A percentile compares a stretch with the other conserved stretches of the same genome.
These are phyloP conservation scores for Euphorbia celastroides DNA, from an alignment of 441 rosid species.

Conservation along the genomic window DNA sequence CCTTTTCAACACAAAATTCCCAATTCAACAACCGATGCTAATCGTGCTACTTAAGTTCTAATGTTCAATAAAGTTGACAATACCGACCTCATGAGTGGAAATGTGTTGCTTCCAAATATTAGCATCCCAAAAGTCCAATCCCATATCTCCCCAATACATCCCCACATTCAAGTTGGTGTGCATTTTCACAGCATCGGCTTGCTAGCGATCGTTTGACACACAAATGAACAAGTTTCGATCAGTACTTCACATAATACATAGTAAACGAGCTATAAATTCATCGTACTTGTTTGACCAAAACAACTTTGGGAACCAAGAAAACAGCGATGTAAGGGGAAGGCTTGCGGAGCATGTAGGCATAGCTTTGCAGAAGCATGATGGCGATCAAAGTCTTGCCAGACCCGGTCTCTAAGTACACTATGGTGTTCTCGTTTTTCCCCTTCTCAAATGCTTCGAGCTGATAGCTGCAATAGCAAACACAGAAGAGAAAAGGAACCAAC, in stretches of 20 bases:
- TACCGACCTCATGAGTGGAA: slow-evolving; percentile 53
- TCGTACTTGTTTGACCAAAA: slow-evolving; percentile 68
- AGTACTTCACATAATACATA: too few species aligned
- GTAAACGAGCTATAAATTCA: neutral
- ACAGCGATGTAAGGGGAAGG: slow-evolving; percentile 71
- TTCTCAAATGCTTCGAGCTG: slow-evolving; percentile 78
- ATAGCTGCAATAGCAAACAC: slow-evolving; percentile 41
- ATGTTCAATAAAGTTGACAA: neutral
- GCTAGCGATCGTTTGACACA: slow-evolving; percentile 29
- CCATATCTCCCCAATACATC: slow-evolving; percentile 80
- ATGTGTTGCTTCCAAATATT: slow-evolving; percentile 53
- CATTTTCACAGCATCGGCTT: slow-evolving; percentile 53
- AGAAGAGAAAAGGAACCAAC: too few species aligned
- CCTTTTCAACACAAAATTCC: too few species aligned
- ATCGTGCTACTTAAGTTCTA: neutral
- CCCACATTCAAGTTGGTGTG: slow-evolving; percentile 74
- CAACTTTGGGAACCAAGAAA: slow-evolving; percentile 92
- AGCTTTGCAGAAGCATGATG: slow-evolving; percentile 78
- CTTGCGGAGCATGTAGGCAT: slow-evolving; percentile 64
- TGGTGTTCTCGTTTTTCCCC: slow-evolving; percentile 64
- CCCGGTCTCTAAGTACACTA: slow-evolving; percentile 80
- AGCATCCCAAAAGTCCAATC: slow-evolving; percentile 66
- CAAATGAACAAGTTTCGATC: neutral
- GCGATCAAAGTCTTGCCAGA: slow-evolving; percentile 92
- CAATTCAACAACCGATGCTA: neutral